These are phyloP conservation scores for Pouteria glomerata DNA, from an alignment of 148 eudicot genomes.

Conservation along the genomic window DNA sequence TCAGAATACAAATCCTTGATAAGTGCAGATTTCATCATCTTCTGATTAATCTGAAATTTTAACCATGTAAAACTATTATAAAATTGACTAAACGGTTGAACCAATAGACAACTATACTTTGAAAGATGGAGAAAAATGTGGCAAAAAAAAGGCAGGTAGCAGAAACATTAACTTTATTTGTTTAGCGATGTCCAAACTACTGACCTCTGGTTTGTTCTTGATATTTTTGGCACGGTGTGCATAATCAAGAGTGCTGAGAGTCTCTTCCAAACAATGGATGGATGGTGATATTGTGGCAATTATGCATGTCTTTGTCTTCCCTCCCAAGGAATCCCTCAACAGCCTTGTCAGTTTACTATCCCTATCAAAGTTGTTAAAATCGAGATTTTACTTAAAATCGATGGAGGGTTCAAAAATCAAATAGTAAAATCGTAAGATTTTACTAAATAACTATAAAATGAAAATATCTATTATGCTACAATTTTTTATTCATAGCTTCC, in stretches of 20 bases:
- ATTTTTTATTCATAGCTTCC: too few relatives aligned
- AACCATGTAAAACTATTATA: conserved; percentile 9
- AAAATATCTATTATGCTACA: too few relatives aligned
- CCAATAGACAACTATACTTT: background rate
- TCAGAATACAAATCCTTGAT: conserved; percentile 92
- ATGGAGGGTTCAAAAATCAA: too few relatives aligned
- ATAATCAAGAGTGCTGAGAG: conserved; percentile 47
- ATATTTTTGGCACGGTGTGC: conserved; percentile 44
- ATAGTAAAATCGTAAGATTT: too few relatives aligned
- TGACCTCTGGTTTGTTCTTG: conserved; percentile 46
- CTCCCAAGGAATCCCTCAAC: conserved; percentile 48
- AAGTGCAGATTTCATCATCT: conserved; percentile 95
- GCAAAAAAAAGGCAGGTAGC: background rate
- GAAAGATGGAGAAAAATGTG: background rate
- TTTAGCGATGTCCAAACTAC: background rate
- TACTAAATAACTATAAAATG: too few relatives aligned
- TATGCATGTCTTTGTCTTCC: conserved; percentile 52
- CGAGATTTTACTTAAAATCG: too few relatives aligned
- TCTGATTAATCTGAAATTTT: conserved; percentile 74
- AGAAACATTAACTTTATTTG: too few relatives aligned
- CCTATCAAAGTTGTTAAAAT: too few relatives aligned
- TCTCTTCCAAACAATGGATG: conserved; percentile 38
- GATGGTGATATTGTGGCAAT: conserved; percentile 53
- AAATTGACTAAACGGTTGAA: background rate
- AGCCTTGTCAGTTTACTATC: too few relatives aligned